A percentile compares a stretch with the other conserved stretches of the same genome.
Evolutionary conservation across 2,329 filamentous ascomycete genomes (phyloP).

Genomic region (Coniochaeta ligniaria): DNA sequence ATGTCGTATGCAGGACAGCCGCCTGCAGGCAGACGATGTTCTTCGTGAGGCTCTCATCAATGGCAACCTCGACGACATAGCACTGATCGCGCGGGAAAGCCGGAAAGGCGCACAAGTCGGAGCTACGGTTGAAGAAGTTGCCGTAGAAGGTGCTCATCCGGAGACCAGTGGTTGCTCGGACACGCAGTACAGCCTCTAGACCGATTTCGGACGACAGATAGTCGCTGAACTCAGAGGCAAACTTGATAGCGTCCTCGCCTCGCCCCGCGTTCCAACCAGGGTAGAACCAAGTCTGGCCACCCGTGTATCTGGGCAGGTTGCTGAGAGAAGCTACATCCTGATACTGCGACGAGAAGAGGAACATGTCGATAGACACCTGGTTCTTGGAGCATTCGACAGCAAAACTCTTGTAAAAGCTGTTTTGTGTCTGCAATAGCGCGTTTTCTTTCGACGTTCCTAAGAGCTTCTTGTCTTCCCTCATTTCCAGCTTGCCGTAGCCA

Average conservation of each 20-base stretch:
- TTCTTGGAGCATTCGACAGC: constrained; percentile 98
- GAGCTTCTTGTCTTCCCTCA: constrained; percentile 94
- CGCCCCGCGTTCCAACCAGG: constrained; percentile 94
- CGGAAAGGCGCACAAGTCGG: constrained; percentile 94
- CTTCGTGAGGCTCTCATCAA: constrained; percentile 89
- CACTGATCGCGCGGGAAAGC: constrained; percentile 96
- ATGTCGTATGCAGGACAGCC: constrained; percentile 93
- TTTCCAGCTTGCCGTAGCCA: constrained; percentile 81
- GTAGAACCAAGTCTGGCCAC: constrained; percentile 97
- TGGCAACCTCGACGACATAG: constrained; percentile 96
- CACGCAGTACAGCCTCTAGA: constrained; percentile 88
- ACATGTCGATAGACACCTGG: constrained; percentile 98
- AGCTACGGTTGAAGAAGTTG: constrained; percentile 98
- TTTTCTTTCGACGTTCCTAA: constrained; percentile 91
- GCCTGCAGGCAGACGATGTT: constrained; percentile 89
- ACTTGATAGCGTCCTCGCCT: constrained; percentile 94
- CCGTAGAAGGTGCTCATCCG: constrained; percentile 98
- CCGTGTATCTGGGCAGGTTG: constrained; percentile 92
- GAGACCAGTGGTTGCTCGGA: constrained; percentile 87
- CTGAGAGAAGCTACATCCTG: constrained; percentile 95
- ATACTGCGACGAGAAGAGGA: constrained; percentile 91
- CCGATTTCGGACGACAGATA: constrained; percentile 96
- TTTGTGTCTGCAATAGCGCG: constrained; percentile 78
- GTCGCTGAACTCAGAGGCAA: constrained; percentile 93
- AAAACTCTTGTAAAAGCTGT: constrained; percentile 98